Evolutionary conservation across 2,329 filamentous ascomycete genomes (phyloP).

Genomic region (Pezicula neosporulosa): DNA sequence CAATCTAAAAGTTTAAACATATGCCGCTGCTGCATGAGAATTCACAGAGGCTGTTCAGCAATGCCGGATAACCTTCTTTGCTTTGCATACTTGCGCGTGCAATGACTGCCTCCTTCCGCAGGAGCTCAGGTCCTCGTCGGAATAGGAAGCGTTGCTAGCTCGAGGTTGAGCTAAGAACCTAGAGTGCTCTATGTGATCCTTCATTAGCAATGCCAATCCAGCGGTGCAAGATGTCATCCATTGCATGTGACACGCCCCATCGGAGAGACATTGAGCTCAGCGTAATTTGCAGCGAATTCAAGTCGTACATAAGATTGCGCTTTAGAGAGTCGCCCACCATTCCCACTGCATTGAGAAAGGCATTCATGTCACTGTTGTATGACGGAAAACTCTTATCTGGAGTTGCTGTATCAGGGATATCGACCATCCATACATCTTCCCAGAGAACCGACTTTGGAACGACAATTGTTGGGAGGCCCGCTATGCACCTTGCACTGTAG

Average conservation of each 20-base stretch:
- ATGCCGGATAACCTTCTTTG: no score
- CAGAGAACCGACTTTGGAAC: conserved; percentile 35
- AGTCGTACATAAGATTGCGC: conserved; percentile 38
- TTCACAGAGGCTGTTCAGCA: no score
- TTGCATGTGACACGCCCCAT: conserved; percentile 11
- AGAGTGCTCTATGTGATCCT: neutral
- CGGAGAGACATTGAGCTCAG: conserved; percentile 8
- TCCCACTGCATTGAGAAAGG: neutral
- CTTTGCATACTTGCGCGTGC: no score
- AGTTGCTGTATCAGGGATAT: neutral
- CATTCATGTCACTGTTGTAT: neutral
- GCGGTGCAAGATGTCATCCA: conserved; percentile 3
- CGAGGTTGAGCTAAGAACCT: neutral
- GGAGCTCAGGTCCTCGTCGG: no score
- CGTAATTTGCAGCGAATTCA: conserved; percentile 38
- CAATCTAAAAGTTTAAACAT: no score
- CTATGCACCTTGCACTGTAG: conserved; percentile 35
- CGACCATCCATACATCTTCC: conserved; percentile 30
- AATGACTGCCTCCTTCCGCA: no score
- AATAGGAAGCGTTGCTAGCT: no score
- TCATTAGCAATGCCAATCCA: conserved; percentile 7
- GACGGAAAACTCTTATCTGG: no score
- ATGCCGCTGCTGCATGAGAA: no score
- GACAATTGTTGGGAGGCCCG: conserved; percentile 31
- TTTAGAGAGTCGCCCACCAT: conserved; percentile 8